These are phyloP conservation scores for Pseudonitzschia pungens DNA, from an alignment of 108 stramenopile species.

Conservation along the genomic window DNA sequence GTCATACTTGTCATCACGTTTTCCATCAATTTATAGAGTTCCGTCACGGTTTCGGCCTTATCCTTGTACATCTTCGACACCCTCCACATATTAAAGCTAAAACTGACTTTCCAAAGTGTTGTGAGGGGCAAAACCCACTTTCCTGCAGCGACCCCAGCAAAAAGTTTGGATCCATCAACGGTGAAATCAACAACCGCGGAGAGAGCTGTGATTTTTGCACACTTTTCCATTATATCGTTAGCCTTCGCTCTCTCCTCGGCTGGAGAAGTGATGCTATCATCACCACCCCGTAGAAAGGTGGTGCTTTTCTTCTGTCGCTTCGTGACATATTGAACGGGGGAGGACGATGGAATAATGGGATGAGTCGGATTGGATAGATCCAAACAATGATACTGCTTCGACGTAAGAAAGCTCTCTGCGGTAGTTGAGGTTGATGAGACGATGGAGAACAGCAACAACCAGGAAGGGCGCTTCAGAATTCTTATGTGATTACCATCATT, in stretches of 20 bases:
- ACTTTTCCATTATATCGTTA: neutral
- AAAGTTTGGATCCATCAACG: neutral
- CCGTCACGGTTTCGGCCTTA: neutral
- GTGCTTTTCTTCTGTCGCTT: neutral
- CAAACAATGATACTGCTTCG: too few relatives aligned
- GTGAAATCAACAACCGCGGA: neutral
- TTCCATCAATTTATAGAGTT: constrained; percentile 6
- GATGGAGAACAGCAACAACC: too few relatives aligned
- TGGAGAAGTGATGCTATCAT: neutral
- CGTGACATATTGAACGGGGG: too few relatives aligned
- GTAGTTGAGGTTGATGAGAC: too few relatives aligned
- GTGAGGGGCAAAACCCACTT: neutral
- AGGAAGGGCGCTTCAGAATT: too few relatives aligned
- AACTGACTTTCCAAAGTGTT: constrained; percentile 2
- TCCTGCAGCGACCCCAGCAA: neutral
- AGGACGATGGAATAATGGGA: too few relatives aligned
- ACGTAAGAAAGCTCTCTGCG: too few relatives aligned
- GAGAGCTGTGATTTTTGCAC: constrained; percentile 10
- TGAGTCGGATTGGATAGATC: too few relatives aligned
- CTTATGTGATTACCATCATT: too few relatives aligned
- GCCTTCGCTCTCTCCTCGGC: constrained; percentile 5
- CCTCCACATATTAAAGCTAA: neutral
- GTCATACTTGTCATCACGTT: neutral
- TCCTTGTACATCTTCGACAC: constrained; percentile 6
- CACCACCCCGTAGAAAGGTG: neutral